A percentile compares a stretch with the other conserved stretches of the same genome.
phyloP scores from a whole-genome alignment of 2,329 filamentous ascomycete genomes.

The Ustilaginoidea virens region DNA sequence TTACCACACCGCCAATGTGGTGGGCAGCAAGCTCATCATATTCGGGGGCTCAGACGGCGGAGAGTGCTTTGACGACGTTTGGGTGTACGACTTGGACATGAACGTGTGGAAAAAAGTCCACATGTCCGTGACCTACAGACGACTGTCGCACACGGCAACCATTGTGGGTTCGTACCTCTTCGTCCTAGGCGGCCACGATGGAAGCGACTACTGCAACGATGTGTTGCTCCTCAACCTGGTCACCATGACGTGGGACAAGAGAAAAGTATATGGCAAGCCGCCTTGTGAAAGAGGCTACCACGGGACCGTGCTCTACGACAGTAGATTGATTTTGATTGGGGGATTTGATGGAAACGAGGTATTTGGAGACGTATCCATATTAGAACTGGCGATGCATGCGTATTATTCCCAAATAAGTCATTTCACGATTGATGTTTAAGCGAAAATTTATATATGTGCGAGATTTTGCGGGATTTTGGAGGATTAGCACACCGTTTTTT shows the following conservation, averaged over 20 bases:
- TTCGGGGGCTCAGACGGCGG: slow-evolving; percentile 55
- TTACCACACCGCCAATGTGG: slow-evolving; percentile 61
- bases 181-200: slow-evolving; percentile 55
- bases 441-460: neutral
- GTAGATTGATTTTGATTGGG: slow-evolving; percentile 46
- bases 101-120: slow-evolving; percentile 42
- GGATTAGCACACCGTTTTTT: too few relatives aligned
- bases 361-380: slow-evolving; percentile 50
- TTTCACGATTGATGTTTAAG: slow-evolving; percentile 51
- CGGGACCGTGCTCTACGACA: slow-evolving; percentile 49
- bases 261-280: slow-evolving; percentile 46
- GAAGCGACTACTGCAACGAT: slow-evolving; percentile 54
- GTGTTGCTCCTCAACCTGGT: slow-evolving; percentile 54
- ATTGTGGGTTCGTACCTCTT: slow-evolving; percentile 57
- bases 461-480: neutral
- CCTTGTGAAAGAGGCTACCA: slow-evolving; percentile 53
- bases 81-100: slow-evolving; percentile 55
- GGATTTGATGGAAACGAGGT: slow-evolving; percentile 55
- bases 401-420: slow-evolving; percentile 63
- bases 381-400: slow-evolving; percentile 54
- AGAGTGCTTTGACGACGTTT: slow-evolving; percentile 59
- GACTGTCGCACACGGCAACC: slow-evolving; percentile 53
- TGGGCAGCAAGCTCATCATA: slow-evolving; percentile 56
- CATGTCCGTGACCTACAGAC: slow-evolving; percentile 45
- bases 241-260: slow-evolving; percentile 58